These are phyloP conservation scores for Porodaedalea pini DNA, from an alignment of 1,284 basidiomycete genomes.

Conservation along the genomic window DNA sequence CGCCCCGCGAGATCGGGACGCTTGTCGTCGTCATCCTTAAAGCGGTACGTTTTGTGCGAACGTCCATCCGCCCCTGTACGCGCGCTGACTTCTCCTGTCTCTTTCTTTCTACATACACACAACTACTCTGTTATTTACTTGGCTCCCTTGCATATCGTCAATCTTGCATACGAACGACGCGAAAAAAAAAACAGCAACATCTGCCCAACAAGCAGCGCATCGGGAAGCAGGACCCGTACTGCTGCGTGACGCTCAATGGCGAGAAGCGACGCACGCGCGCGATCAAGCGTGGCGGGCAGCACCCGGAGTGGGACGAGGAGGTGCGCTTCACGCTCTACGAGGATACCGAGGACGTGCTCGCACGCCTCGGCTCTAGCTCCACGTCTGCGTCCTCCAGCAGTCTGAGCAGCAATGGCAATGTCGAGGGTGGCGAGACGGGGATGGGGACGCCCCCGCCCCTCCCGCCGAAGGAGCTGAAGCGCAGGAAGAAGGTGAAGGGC, in stretches of 20 bases:
- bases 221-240: constrained; percentile 98
- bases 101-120: constrained; percentile 4
- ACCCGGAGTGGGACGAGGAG: constrained; percentile 99
- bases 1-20: constrained; percentile 81
- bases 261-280: constrained; percentile 85
- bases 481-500: constrained; percentile 61
- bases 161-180: not conserved
- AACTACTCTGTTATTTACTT: not conserved
- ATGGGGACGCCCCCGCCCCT: constrained; percentile 56
- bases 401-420: constrained; percentile 26
- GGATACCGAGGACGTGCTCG: constrained; percentile 66
- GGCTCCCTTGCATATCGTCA: not conserved
- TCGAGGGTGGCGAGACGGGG: not conserved
- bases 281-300: constrained; percentile 94
- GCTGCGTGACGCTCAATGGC: constrained; percentile 72
- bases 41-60: constrained; percentile 64
- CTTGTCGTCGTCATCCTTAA: constrained; percentile 93
- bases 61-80: constrained; percentile 3
- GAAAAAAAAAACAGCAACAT: constrained; percentile 60
- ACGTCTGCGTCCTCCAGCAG: constrained; percentile 36
- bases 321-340: constrained; percentile 90
- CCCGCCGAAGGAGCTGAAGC: constrained; percentile 45
- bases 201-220: constrained; percentile 92
- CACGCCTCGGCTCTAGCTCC: too few species aligned
- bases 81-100: constrained; percentile 24